Conservation (phyloP, 2,329 filamentous ascomycete species). For the Exophiala viscosa region DNA sequence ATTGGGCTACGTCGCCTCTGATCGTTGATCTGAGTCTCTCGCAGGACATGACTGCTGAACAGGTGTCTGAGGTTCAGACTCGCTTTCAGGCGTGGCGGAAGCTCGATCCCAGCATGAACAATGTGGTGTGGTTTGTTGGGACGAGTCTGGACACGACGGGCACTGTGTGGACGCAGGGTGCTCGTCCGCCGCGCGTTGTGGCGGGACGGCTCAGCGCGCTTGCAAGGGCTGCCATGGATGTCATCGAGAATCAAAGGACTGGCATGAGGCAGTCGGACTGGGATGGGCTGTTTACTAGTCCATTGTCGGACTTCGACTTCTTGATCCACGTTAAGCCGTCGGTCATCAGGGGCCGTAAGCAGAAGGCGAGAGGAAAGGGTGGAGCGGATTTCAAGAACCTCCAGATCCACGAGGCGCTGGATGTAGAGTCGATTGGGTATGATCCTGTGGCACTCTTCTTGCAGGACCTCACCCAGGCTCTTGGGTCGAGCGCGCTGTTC, state of each 20-base stretch:
- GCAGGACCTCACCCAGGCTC: constrained; percentile 63
- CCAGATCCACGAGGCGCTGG: constrained; percentile 46
- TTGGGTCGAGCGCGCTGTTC: constrained; percentile 69
- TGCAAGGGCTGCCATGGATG: constrained; percentile 68
- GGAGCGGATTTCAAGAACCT: constrained; percentile 73
- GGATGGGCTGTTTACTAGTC: constrained; percentile 66
- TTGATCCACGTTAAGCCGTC: constrained; percentile 64
- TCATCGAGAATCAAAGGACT: constrained; percentile 54
- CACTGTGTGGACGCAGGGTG: constrained; percentile 71
- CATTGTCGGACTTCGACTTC: constrained; percentile 77
- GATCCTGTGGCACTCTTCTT: constrained; percentile 63
- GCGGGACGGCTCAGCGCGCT: constrained; percentile 79
- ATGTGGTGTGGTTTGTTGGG: constrained; percentile 73
- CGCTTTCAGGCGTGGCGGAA: constrained; percentile 81
- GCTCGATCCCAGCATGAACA: constrained; percentile 84
- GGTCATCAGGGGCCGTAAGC: constrained; percentile 31
- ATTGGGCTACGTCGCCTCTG: constrained; percentile 82
- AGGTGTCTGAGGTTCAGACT: constrained; percentile 40
- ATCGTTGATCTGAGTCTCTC: constrained; percentile 66
- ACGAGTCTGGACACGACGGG: constrained; percentile 75
- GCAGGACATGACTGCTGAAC: constrained; percentile 58
- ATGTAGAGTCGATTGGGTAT: constrained; percentile 49
- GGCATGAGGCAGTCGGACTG: constrained; percentile 47
- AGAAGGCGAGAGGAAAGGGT: constrained; percentile 22
- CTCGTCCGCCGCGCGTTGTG: constrained; percentile 71